These are phyloP conservation scores for Suillus lakei DNA, from an alignment of 768 basidiomycete genomes.

Conservation along the genomic window DNA sequence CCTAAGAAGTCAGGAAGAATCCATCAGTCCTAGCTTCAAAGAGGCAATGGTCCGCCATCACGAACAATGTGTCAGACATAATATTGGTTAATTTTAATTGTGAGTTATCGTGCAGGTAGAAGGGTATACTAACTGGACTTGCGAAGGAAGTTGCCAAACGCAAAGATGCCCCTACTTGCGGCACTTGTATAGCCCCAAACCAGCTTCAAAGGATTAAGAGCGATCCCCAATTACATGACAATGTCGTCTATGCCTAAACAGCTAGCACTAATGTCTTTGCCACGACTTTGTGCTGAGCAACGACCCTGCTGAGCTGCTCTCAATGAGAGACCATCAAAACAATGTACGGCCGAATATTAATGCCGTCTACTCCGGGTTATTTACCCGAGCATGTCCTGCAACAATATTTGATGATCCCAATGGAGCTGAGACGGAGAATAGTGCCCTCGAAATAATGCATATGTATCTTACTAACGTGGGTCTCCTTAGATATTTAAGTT, in stretches of 20 bases:
- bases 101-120: conserved; percentile 9
- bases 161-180: conserved; percentile 31
- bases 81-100: conserved; percentile 29
- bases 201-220: conserved; percentile 23
- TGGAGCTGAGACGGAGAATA: conserved; percentile 32
- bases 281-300: neutral
- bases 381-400: conserved; percentile 27
- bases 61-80: conserved; percentile 26
- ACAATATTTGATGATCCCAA: conserved; percentile 17
- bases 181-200: conserved; percentile 29
- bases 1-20: conserved; percentile 32
- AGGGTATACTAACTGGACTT: neutral
- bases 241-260: conserved; percentile 36
- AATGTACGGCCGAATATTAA: neutral
- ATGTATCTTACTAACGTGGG: conserved; percentile 31
- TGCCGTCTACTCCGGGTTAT: conserved; percentile 26
- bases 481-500: neutral
- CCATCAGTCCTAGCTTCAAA: conserved; percentile 30
- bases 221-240: conserved; percentile 31
- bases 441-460: conserved; percentile 32
- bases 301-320: conserved; percentile 3
- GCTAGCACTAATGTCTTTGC: conserved; percentile 8
- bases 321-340: neutral
- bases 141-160: conserved; percentile 29
- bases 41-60: conserved; percentile 24